Conservation (phyloP, 2,329 filamentous ascomycete species). For the Monosporascus sp. region DNA sequence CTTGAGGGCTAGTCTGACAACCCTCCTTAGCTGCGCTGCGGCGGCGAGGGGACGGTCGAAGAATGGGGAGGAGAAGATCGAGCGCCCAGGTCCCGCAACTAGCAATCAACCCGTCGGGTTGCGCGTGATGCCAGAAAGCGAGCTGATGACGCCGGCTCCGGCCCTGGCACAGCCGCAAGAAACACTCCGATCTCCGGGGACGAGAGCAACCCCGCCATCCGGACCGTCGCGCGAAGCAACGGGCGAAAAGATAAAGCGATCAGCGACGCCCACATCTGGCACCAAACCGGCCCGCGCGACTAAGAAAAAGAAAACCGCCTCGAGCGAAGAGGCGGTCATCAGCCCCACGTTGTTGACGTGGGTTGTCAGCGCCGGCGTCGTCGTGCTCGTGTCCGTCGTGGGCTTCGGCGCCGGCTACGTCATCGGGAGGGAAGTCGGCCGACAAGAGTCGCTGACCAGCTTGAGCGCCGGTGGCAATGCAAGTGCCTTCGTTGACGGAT, state of each 20-base stretch:
- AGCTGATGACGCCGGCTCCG: conserved; percentile 40
- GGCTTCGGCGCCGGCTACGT: conserved; percentile 66
- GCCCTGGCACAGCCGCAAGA: conserved; percentile 15
- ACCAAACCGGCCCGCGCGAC: conserved; percentile 38
- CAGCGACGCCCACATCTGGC: conserved; percentile 30
- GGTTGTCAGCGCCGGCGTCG: conserved; percentile 61
- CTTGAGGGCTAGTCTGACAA: conserved; percentile 87
- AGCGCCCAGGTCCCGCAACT: conserved; percentile 36
- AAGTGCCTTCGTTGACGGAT: conserved; percentile 33
- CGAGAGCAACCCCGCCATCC: conserved; percentile 3
- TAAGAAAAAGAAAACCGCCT: conserved; percentile 54
- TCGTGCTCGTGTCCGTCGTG: conserved; percentile 62
- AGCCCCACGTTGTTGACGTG: conserved; percentile 58
- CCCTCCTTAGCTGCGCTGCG: conserved; percentile 87
- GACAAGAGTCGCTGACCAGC: conserved; percentile 49
- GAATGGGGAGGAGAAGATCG: conserved; percentile 33
- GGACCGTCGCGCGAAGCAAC: conserved; percentile 13
- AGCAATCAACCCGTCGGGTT: conserved; percentile 52
- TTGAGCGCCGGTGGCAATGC: conserved; percentile 38
- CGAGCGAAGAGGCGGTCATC: conserved; percentile 38
- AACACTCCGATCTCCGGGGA: conserved; percentile 10
- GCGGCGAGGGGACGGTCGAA: conserved; percentile 81
- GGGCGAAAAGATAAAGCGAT: conserved; percentile 46
- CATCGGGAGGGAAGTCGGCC: conserved; percentile 60
- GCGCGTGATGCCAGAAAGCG: conserved; percentile 55